phyloP scores from a whole-genome alignment of 2,329 filamentous ascomycete species.

The Truncatella angustata region DNA sequence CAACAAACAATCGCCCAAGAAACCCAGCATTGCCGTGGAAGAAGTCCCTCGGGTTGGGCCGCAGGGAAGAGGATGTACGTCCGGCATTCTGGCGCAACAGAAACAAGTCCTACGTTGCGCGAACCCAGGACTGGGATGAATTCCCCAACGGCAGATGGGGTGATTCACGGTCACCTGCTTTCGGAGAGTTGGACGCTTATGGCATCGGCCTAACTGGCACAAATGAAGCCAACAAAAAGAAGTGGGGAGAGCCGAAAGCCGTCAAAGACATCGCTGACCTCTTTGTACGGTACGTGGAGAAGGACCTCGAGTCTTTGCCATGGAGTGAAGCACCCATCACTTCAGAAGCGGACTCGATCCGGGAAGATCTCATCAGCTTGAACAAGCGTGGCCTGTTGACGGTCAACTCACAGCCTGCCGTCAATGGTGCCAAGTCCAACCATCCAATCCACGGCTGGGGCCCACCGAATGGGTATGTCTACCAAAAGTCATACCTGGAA shows the following conservation, averaged over 20 bases:
- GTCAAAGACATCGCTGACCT: conserved; percentile 78
- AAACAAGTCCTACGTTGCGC: conserved; percentile 90
- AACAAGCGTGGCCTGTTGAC: conserved; percentile 88
- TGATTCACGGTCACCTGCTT: conserved; percentile 92
- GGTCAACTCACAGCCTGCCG: conserved; percentile 95
- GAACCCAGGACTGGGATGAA: conserved; percentile 98
- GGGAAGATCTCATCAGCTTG: conserved; percentile 71
- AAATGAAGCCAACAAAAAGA: conserved; percentile 92
- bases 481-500: conserved; percentile 97
- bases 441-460: conserved; percentile 92
- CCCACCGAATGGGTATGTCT: conserved; percentile 91
- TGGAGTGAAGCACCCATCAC: conserved; percentile 93
- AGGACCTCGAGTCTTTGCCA: conserved; percentile 77
- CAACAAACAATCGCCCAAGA: conserved; percentile 72
- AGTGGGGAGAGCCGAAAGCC: conserved; percentile 84
- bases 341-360: conserved; percentile 76
- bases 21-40: conserved; percentile 96
- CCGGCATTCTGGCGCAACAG: conserved; percentile 99
- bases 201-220: conserved; percentile 91
- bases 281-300: conserved; percentile 82
- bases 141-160: conserved; percentile 99
- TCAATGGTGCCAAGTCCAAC: conserved; percentile 85
- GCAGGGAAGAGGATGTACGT: conserved; percentile 90
- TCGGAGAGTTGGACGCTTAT: conserved; percentile 92
- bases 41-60: conserved; percentile 84